Evolutionary conservation across 129 eudicot genomes (phyloP), one percentile per base, ranked within the genome.

Genomic region (Ambrosia trifida): DNA sequence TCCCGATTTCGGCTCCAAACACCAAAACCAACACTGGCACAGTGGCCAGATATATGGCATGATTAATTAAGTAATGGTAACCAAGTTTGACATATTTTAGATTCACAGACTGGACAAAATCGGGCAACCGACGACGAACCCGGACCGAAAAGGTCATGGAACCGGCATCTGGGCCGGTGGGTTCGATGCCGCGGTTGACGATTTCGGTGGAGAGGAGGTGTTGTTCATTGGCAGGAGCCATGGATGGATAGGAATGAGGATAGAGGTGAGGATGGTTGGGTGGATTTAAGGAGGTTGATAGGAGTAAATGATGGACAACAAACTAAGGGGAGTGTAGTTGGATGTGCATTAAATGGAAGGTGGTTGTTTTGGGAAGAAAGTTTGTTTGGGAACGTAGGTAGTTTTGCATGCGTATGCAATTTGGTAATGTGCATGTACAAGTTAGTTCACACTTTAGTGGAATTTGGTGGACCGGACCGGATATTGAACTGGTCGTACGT

Each of bases 161-260:
- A 2, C 98, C 98, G 17, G 90, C 96, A n/a, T 88, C 97, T 0
- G 96, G 94, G 1, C 94, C 91, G 1, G 84, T 59, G 44, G 91
- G 75, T 59, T 86, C 91, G 9, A 84, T 75, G 1, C 96, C 96
- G 10, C 91, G 74, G 81, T 90, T 87, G 6, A 95, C 97, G 0
- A 95, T 95, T 17, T 95, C 99, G 8, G 99, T 90, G 5, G 99
- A 90, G 50, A 95, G 77, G 10, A 90, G 84, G n/a, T 87, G 78
- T 28, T 89, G 96, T 44, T 93, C 98, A 3, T 75, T 83, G n/a
- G 86, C 20, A 18, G 79, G 76, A 7, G 72, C 73, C 88, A 81
- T 82, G 73, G 38, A 14, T 40, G 5, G 11, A 62, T 45, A 73
- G 72, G 68, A 16, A 56, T 68, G 71, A 56, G 71, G n/a, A 31